Percentiles rank a stretch among this genome's conserved stretches.
phyloP scores from a whole-genome alignment of 495 filamentous ascomycete genomes.

The Penicillium ucsense region DNA sequence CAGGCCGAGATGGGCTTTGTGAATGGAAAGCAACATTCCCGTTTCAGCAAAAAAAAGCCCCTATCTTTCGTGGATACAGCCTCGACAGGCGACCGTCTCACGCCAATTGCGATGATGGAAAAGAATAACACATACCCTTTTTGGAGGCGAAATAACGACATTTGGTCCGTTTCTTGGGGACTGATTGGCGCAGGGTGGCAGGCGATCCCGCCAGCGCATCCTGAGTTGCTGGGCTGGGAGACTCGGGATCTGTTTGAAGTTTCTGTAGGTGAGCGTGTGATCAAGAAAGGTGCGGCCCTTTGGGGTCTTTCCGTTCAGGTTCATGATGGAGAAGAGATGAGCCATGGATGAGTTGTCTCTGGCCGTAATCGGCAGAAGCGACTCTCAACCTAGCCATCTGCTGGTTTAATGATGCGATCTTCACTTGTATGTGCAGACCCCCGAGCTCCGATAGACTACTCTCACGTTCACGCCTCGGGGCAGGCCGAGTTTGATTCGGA shows the following conservation, averaged over 20 bases:
- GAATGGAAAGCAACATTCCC: too few relatives aligned
- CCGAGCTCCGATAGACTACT: not conserved
- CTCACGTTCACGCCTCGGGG: not conserved
- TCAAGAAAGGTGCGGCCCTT: conserved; percentile 26
- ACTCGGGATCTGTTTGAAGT: conserved; percentile 12
- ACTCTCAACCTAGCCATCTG: conserved; percentile 2
- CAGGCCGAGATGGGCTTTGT: too few relatives aligned
- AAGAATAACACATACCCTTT: conserved; percentile 12
- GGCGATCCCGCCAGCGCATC: conserved; percentile 26
- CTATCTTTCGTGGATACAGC: too few relatives aligned
- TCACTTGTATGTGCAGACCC: not conserved
- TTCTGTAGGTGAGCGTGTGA: conserved; percentile 25
- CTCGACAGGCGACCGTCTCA: too few relatives aligned
- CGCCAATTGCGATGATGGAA: too few relatives aligned
- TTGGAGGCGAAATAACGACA: conserved; percentile 21
- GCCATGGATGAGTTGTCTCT: not conserved
- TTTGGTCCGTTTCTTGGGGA: conserved; percentile 10
- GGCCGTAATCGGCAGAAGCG: not conserved
- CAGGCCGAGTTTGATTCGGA: too few relatives aligned
- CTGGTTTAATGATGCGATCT: not conserved
- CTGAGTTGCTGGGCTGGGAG: conserved; percentile 3
- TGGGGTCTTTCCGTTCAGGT: conserved; percentile 9
- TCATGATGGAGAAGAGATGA: not conserved
- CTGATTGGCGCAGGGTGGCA: conserved; percentile 13
- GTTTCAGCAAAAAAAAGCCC: too few relatives aligned